Conservation (phyloP, 179 eudicot genomes). For the Beta corolliflora region DNA sequence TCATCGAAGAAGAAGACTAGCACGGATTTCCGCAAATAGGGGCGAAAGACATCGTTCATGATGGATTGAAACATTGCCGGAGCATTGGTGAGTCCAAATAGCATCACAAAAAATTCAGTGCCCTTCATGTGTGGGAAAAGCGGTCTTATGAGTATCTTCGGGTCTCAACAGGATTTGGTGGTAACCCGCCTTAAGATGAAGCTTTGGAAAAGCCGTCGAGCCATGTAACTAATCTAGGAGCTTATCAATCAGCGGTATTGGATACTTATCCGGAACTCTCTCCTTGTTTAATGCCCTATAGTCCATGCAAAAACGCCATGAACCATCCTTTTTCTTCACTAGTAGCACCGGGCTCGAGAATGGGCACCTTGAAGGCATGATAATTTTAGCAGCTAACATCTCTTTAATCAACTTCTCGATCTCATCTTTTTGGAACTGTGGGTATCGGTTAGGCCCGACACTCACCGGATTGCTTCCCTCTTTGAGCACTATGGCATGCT, state of each 20-base stretch:
- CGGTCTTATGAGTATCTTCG: no score
- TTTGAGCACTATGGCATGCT: no score
- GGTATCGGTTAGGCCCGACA: background rate
- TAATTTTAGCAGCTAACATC: background rate
- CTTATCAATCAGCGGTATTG: background rate
- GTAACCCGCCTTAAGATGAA: background rate
- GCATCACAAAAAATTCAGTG: no score
- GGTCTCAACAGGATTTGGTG: no score
- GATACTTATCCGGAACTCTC: background rate
- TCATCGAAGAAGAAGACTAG: no score
- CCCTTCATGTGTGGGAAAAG: no score
- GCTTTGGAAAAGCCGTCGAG: background rate
- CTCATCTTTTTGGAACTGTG: background rate
- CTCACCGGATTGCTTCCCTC: background rate
- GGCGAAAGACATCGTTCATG: no score
- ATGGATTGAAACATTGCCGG: no score
- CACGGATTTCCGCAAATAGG: no score
- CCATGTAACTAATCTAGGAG: background rate
- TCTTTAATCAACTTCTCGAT: background rate
- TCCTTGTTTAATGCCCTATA: background rate
- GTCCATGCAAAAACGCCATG: background rate
- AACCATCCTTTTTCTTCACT: background rate
- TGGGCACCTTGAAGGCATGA: background rate
- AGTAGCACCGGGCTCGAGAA: background rate
- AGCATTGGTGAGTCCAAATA: no score